Evolutionary conservation across 306 rosid species (phyloP).

Genomic region (Nissolia schottii): DNA sequence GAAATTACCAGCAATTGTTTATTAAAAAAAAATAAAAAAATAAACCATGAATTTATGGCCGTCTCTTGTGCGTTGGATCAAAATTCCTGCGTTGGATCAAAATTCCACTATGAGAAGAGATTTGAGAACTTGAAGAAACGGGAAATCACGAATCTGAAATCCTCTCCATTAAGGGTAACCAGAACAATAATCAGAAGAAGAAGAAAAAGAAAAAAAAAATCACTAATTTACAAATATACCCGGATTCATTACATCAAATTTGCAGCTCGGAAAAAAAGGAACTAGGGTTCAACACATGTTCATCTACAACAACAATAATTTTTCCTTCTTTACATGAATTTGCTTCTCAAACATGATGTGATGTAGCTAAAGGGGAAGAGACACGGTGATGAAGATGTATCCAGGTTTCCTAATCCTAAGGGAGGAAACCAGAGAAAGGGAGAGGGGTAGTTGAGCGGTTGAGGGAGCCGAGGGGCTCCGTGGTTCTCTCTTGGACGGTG

Average conservation of each 20-base stretch:
- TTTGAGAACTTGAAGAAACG: not conserved
- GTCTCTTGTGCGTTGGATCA: not conserved
- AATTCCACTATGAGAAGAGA: not conserved
- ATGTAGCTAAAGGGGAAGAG: not conserved
- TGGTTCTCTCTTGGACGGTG: constrained; percentile 39
- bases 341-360: not conserved
- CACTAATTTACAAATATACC: too few relatives aligned
- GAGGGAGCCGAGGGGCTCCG: constrained; percentile 7
- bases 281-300: not conserved
- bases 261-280: not conserved
- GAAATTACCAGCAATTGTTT: not conserved
- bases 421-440: constrained; percentile 59
- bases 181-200: not conserved
- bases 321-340: not conserved
- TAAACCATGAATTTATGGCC: not conserved
- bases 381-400: not conserved
- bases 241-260: not conserved
- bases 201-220: not conserved
- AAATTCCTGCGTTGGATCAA: not conserved
- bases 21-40: not conserved
- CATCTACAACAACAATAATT: too few relatives aligned
- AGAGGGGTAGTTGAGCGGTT: constrained; percentile 31
- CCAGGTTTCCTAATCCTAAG: constrained; percentile 5
- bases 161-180: not conserved
- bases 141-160: not conserved